Evolutionary conservation across 345 rosid species (phyloP).

Genomic region (Euclidium syriacum): DNA sequence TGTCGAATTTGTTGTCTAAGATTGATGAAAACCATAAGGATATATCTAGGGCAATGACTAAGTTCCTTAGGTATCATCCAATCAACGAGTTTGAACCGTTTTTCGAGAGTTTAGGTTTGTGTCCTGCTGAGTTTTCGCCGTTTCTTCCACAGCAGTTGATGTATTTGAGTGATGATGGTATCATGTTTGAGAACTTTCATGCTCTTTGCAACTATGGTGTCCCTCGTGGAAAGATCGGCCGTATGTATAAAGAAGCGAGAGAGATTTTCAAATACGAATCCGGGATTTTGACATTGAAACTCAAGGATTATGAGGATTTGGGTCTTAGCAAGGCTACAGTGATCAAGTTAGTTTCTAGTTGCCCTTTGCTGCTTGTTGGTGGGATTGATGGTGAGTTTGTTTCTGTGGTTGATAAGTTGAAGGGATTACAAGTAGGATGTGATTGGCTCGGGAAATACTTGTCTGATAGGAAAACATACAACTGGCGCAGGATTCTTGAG

Average conservation of each 20-base stretch:
- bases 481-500: constrained; percentile 59
- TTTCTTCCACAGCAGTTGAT: constrained; percentile 49
- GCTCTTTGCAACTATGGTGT: constrained; percentile 61
- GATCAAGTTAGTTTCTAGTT: constrained; percentile 52
- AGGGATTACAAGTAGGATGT: constrained; percentile 39
- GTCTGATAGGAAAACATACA: constrained; percentile 35
- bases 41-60: constrained; percentile 39
- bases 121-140: constrained; percentile 34
- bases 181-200: constrained; percentile 62
- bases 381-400: constrained; percentile 44
- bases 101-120: constrained; percentile 81
- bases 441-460: constrained; percentile 47
- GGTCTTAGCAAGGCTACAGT: constrained; percentile 51
- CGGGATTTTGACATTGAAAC: constrained; percentile 43
- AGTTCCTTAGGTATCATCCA: constrained; percentile 66
- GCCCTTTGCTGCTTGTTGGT: constrained; percentile 51
- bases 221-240: constrained; percentile 65
- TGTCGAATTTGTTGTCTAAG: constrained; percentile 47
- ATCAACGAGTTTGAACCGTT: constrained; percentile 85
- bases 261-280: constrained; percentile 47
- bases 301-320: constrained; percentile 51
- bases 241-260: constrained; percentile 54
- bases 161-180: constrained; percentile 49
- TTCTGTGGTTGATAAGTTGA: constrained; percentile 47
- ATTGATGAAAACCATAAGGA: constrained; percentile 44